Percentiles rank a stretch among this genome's conserved stretches.
Conservation (phyloP, 306 rosid species). For the Vigna mungo region DNA sequence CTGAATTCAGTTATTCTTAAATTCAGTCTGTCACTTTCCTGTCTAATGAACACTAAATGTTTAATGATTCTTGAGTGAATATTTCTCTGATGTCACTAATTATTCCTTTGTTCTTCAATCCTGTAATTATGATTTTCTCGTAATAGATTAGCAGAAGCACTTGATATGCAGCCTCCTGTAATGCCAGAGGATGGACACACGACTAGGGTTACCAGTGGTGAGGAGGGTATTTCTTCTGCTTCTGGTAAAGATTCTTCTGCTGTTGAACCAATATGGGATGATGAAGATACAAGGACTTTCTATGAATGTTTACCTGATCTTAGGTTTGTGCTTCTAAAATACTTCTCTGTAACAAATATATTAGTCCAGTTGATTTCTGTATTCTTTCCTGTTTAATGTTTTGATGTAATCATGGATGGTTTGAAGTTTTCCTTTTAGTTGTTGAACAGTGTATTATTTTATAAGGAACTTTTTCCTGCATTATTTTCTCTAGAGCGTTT, state of each 20-base stretch:
- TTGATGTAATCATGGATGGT: constrained; percentile 16
- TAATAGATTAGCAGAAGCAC: constrained; percentile 95
- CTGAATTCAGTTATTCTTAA: constrained; percentile 6
- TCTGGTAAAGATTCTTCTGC: constrained; percentile 86
- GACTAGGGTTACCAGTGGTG: constrained; percentile 90
- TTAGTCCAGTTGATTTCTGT: not conserved
- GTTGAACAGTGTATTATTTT: constrained; percentile 26
- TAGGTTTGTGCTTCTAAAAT: constrained; percentile 66
- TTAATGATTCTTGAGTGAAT: constrained; percentile 34
- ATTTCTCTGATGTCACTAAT: constrained; percentile 25
- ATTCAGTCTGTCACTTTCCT: constrained; percentile 15
- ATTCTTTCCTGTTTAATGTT: constrained; percentile 27
- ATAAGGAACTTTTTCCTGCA: constrained; percentile 24
- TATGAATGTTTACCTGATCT: constrained; percentile 98
- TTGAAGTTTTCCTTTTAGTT: constrained; percentile 27
- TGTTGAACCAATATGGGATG: constrained; percentile 94
- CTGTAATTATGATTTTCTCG: constrained; percentile 42
- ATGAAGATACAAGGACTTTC: constrained; percentile 94
- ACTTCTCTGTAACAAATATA: constrained; percentile 15
- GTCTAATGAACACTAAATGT: not conserved
- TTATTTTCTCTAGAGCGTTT: constrained; percentile 75
- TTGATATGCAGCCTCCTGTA: constrained; percentile 98
- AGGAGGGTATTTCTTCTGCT: constrained; percentile 83
- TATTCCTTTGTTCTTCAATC: constrained; percentile 19
- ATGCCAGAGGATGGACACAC: constrained; percentile 99